Conservation (phyloP, 202 grass and related monocot species). For the Saccharum hybrid region DNA sequence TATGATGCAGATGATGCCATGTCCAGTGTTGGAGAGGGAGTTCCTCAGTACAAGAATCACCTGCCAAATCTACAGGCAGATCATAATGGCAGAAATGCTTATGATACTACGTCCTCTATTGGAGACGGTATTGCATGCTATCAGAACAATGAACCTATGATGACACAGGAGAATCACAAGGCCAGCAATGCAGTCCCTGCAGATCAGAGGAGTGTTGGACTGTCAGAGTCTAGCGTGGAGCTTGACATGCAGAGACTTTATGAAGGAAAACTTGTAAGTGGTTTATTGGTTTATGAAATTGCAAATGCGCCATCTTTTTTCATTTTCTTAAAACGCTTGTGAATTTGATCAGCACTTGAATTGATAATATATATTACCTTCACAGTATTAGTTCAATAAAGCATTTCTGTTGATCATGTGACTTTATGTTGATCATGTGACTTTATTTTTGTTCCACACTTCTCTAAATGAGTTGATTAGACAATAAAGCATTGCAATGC, state of each 20-base stretch:
- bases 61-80: slow-evolving; percentile 30
- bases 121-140: slow-evolving; percentile 36
- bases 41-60: slow-evolving; percentile 46
- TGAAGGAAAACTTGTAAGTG: slow-evolving; percentile 81
- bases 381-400: background rate
- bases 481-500: slow-evolving; percentile 48
- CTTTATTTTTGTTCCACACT: slow-evolving; percentile 24
- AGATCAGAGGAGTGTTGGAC: slow-evolving; percentile 57
- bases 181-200: slow-evolving; percentile 40
- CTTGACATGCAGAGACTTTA: slow-evolving; percentile 55
- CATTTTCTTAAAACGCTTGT: background rate
- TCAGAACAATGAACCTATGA: slow-evolving; percentile 45
- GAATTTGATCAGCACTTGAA: slow-evolving; percentile 7
- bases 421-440: background rate
- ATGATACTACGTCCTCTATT: slow-evolving; percentile 40
- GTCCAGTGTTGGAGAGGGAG: slow-evolving; percentile 48
- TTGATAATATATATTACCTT: slow-evolving; percentile 1
- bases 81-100: slow-evolving; percentile 27
- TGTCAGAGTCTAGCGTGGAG: slow-evolving; percentile 68
- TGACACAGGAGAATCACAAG: slow-evolving; percentile 47
- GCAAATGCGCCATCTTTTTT: slow-evolving; percentile 4
- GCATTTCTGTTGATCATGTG: too few relatives aligned
- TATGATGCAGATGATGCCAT: slow-evolving; percentile 50
- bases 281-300: slow-evolving; percentile 23
- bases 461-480: slow-evolving; percentile 46